phyloP scores from a whole-genome alignment of 345 rosid species.

The Linum usitatissimum region DNA sequence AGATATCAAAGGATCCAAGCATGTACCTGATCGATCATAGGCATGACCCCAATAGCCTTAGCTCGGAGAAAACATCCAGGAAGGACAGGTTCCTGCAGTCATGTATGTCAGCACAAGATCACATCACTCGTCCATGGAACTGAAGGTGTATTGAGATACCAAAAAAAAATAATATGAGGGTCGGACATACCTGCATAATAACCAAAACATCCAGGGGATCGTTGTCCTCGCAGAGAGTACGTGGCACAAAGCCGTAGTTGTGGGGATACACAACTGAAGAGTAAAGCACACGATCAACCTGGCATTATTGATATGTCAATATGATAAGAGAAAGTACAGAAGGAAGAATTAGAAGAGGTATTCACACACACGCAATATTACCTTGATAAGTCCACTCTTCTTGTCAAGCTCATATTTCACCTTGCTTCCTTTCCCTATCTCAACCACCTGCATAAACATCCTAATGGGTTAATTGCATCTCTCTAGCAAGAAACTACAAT shows the following conservation, averaged over 20 bases:
- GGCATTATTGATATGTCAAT: slow-evolving; percentile 6
- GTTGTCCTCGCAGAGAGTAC: slow-evolving; percentile 26
- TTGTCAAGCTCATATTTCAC: slow-evolving; percentile 31
- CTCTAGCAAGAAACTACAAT: background rate
- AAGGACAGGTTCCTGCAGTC: slow-evolving; percentile 24
- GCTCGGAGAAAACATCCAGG: slow-evolving; percentile 29
- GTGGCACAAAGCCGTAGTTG: slow-evolving; percentile 29
- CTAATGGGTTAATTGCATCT: background rate
- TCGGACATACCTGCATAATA: slow-evolving; percentile 21
- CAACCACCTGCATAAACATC: slow-evolving; percentile 18
- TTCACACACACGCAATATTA: slow-evolving; percentile 6
- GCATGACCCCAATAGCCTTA: slow-evolving; percentile 28
- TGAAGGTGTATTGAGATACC: no score
- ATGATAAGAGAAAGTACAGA: background rate
- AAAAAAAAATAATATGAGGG: background rate
- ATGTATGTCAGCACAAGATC: background rate
- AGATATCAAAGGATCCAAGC: background rate
- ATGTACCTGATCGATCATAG: slow-evolving; percentile 29
- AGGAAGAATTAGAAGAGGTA: background rate
- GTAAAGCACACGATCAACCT: slow-evolving; percentile 29
- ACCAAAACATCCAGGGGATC: slow-evolving; percentile 23
- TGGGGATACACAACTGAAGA: slow-evolving; percentile 29
- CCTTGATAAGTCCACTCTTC: slow-evolving; percentile 25
- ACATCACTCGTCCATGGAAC: background rate
- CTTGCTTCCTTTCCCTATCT: slow-evolving; percentile 26